phyloP scores from a whole-genome alignment of 805 yeast species.

The Pichia eremophila region DNA sequence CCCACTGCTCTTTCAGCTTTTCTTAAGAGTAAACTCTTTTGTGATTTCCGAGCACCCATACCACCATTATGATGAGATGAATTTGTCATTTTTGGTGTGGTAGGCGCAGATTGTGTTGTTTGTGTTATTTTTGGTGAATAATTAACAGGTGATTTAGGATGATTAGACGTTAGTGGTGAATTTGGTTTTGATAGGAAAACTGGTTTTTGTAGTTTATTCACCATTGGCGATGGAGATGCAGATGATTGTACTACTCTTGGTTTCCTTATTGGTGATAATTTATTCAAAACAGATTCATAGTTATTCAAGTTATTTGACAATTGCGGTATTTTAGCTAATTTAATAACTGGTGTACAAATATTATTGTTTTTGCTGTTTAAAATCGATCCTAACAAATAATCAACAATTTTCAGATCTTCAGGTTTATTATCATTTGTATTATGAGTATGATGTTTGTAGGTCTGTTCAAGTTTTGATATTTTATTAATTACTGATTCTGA shows the following conservation, averaged over 20 bases:
- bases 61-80: conserved; percentile 5
- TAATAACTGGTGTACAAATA: not conserved
- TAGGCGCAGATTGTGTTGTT: not conserved
- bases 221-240: conserved; percentile 3
- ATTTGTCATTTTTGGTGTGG: not conserved
- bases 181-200: not conserved
- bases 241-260: not conserved
- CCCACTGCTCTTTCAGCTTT: conserved; percentile 16
- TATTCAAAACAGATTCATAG: conserved; percentile 1
- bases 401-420: not conserved
- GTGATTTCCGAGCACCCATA: conserved; percentile 6
- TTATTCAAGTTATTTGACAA: not conserved
- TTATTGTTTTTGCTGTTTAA: not conserved
- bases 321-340: not conserved
- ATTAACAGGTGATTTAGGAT: not conserved
- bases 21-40: conserved; percentile 15
- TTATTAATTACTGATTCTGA: conserved; percentile 9
- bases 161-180: not conserved
- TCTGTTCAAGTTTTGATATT: not conserved
- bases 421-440: not conserved
- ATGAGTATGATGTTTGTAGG: not conserved
- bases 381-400: not conserved
- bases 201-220: not conserved
- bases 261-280: conserved; percentile 10
- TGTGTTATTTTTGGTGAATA: not conserved